Percentiles rank a stretch among this genome's conserved stretches.
Conservation (phyloP, 2,329 filamentous ascomycete genomes). For the Daldinia eschscholtzii region DNA sequence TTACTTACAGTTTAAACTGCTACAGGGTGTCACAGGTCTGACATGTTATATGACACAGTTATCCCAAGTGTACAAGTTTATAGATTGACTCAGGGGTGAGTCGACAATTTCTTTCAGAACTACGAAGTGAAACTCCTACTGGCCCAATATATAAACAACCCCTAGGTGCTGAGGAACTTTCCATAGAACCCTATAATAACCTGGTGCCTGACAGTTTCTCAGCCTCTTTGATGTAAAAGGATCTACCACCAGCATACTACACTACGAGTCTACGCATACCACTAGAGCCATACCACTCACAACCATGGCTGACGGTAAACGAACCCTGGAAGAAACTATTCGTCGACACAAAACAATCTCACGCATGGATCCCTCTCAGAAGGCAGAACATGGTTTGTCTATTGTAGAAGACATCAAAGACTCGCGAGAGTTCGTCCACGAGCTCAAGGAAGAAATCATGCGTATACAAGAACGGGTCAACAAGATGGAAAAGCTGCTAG, state of each 20-base stretch:
- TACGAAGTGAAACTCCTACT: neutral
- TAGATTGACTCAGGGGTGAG: neutral
- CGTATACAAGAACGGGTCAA: neutral
- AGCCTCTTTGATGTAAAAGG: neutral
- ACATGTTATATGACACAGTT: neutral
- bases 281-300: neutral
- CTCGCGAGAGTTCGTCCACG: neutral
- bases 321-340: neutral
- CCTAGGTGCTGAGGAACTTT: neutral
- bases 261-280: neutral
- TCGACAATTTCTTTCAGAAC: neutral
- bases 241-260: neutral
- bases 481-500: neutral
- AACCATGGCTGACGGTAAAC: neutral
- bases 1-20: neutral
- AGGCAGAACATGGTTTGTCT: neutral
- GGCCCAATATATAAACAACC: neutral
- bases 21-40: neutral
- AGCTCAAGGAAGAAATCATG: neutral
- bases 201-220: neutral
- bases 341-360: neutral
- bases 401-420: neutral
- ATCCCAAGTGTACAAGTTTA: neutral
- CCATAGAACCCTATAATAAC: neutral
- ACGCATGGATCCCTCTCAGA: neutral